Base-by-base conservation (phyloP, 2,329 filamentous ascomycete species). In the Aspergillus fijiensis region DNA sequence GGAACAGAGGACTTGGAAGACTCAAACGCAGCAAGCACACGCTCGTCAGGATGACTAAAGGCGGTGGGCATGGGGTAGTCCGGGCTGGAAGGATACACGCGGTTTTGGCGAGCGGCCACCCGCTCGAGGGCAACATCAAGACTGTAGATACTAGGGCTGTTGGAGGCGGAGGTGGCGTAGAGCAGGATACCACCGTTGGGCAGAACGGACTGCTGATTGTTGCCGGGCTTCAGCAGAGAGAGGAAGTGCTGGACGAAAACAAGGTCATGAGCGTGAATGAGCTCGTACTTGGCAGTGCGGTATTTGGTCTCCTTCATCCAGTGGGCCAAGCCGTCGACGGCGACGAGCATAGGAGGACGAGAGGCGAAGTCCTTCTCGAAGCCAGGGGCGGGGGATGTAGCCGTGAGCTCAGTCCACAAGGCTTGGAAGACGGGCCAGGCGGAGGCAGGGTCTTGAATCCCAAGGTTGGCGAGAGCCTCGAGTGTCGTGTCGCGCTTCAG, bases 221-320 rank as follows among this genome's bases (percentile, higher is more conserved):
- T 39, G 12, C 71, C 69, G 0, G 70, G 69, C 62, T 72, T 69
- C 29, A 98, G 82, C 59, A 89, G 84, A 55, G 89, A 86, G 61
- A 89, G 76, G 76, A 96, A 96, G 66, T 90, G 84, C 58, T 87
- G 84, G 55, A 96, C 81, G 23, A 97, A 81, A 25, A 85, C 82
- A 31, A 99, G 83, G 70, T 98, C 90, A 77, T 96, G 91, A 29
- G 92, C 84, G 80, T 99, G 95, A 64, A 99, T 89, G 14, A 82
- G 82, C 63, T 91, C 84, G 69, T 86, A 89, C 25, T 89, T 81
- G 1, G 89, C 81, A 63, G 85, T 85, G 65, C 89, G 85, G 81
- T 98, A 99, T 49, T 85, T 86, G 63, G 88, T 91, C 42, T 87
- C 72, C 66, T 84, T 84, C 90, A 96, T 96, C 76, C 92, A 85